phyloP scores from a whole-genome alignment of 2,329 filamentous ascomycete genomes.

The Thielaviopsis ethacetica region DNA sequence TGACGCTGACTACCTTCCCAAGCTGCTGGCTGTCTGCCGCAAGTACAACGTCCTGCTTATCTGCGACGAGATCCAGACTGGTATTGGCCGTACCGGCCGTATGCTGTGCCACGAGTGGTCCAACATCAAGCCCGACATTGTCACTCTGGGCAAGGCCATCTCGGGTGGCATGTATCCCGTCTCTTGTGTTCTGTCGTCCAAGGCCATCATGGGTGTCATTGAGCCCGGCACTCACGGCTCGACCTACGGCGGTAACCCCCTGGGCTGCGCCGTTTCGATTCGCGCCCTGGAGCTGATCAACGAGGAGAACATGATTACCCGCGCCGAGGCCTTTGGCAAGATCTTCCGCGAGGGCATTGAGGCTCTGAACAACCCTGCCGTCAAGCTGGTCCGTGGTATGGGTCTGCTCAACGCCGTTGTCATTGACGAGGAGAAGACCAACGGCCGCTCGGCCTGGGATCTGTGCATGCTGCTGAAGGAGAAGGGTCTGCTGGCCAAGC shows the following conservation, averaged over 20 bases:
- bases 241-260: constrained; percentile 94
- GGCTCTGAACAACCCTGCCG: constrained; percentile 62
- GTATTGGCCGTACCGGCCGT: constrained; percentile 84
- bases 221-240: constrained; percentile 95
- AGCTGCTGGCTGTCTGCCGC: constrained; percentile 72
- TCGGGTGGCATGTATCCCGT: constrained; percentile 99
- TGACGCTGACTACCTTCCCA: constrained; percentile 69
- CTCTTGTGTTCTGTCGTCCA: constrained; percentile 72
- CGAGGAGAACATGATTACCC: constrained; percentile 75
- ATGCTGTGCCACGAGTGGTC: constrained; percentile 93
- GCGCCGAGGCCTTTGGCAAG: constrained; percentile 64
- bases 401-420: constrained; percentile 90
- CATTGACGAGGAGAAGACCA: constrained; percentile 77
- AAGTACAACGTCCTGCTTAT: constrained; percentile 93
- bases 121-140: constrained; percentile 85
- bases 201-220: constrained; percentile 86
- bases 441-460: constrained; percentile 86
- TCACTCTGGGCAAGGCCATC: constrained; percentile 92
- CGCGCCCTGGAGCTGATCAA: constrained; percentile 85
- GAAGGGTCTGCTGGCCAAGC: constrained; percentile 92
- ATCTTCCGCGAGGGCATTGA: constrained; percentile 66
- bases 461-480: constrained; percentile 88
- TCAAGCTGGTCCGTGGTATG: constrained; percentile 75
- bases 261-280: constrained; percentile 90
- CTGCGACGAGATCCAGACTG: constrained; percentile 97